A percentile compares a stretch with the other conserved stretches of the same genome.
These are phyloP conservation scores for Saccharomyces mikatae DNA, from an alignment of 805 yeast genomes.

Conservation along the genomic window DNA sequence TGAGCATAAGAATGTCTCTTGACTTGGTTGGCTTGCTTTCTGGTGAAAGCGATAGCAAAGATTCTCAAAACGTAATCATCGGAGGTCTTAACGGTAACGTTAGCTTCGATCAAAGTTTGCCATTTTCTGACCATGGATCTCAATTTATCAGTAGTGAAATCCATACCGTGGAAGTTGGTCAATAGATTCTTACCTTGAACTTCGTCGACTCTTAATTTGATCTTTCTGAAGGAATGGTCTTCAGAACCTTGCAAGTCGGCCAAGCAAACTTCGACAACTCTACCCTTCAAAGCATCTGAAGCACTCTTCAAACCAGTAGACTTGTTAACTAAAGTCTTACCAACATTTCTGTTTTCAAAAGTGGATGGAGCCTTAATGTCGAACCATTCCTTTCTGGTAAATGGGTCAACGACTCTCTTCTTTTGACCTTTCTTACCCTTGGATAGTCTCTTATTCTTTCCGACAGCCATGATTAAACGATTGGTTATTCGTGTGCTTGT, in stretches of 20 bases:
- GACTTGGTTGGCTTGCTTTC: slow-evolving; percentile 92
- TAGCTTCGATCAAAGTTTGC: slow-evolving; percentile 97
- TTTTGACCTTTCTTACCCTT: slow-evolving; percentile 95
- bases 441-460: slow-evolving; percentile 77
- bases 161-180: slow-evolving; percentile 99
- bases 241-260: slow-evolving; percentile 98
- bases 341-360: slow-evolving; percentile 96
- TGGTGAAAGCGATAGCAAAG: slow-evolving; percentile 97
- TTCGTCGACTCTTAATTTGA: slow-evolving; percentile 96
- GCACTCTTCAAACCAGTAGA: slow-evolving; percentile 97
- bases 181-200: slow-evolving; percentile 97
- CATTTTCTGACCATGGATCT: slow-evolving; percentile 97
- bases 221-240: slow-evolving; percentile 97
- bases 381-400: slow-evolving; percentile 98
- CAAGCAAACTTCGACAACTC: slow-evolving; percentile 89
- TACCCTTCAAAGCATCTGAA: slow-evolving; percentile 96
- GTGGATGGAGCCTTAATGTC: slow-evolving; percentile 98
- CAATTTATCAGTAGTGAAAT: slow-evolving; percentile 95
- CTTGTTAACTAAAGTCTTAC: slow-evolving; percentile 97
- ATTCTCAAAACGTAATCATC: slow-evolving; percentile 96
- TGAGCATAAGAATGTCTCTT: slow-evolving; percentile 98
- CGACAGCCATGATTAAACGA: slow-evolving; percentile 55
- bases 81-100: slow-evolving; percentile 95
- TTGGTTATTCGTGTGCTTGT: slow-evolving; percentile 3
- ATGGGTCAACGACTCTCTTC: slow-evolving; percentile 99